These are phyloP conservation scores for Hippophae rhamnoides DNA, from an alignment of 306 rosid genomes.

Conservation along the genomic window DNA sequence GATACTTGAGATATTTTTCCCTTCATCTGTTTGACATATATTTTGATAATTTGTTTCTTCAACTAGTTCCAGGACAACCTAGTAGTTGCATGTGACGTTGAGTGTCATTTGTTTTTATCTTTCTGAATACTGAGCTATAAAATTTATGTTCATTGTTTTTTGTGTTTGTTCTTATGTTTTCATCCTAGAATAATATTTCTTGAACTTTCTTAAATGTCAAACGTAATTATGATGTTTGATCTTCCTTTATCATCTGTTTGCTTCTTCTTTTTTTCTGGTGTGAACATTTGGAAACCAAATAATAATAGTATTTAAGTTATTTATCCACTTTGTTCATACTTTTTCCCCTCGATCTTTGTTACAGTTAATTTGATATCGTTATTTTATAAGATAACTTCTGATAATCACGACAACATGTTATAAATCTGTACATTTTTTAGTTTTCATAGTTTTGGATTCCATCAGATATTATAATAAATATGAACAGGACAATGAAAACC, in stretches of 20 bases:
- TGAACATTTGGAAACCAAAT: conserved; percentile 5
- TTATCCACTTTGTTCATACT: background rate
- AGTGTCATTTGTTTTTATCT: too few relatives aligned
- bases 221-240: conserved; percentile 18
- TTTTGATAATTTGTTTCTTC: conserved; percentile 4
- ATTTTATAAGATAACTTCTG: background rate
- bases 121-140: background rate
- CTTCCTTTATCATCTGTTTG: conserved; percentile 18
- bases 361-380: background rate
- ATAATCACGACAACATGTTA: conserved; percentile 2
- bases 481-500: conserved; percentile 2
- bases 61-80: conserved; percentile 26
- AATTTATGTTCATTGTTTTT: conserved; percentile 20
- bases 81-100: conserved; percentile 19
- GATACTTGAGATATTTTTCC: conserved; percentile 23
- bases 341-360: background rate
- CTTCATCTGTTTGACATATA: conserved; percentile 12
- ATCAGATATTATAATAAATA: background rate
- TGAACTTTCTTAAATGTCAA: background rate
- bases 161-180: conserved; percentile 17
- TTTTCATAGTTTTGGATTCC: background rate
- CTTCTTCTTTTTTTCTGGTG: conserved; percentile 1
- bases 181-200: conserved; percentile 6
- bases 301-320: background rate
- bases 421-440: conserved; percentile 1